Percentiles rank a stretch among this genome's conserved stretches.
These are phyloP conservation scores for Stephania cephalantha DNA, from an alignment of 164 flowering plant genomes.

Conservation along the genomic window DNA sequence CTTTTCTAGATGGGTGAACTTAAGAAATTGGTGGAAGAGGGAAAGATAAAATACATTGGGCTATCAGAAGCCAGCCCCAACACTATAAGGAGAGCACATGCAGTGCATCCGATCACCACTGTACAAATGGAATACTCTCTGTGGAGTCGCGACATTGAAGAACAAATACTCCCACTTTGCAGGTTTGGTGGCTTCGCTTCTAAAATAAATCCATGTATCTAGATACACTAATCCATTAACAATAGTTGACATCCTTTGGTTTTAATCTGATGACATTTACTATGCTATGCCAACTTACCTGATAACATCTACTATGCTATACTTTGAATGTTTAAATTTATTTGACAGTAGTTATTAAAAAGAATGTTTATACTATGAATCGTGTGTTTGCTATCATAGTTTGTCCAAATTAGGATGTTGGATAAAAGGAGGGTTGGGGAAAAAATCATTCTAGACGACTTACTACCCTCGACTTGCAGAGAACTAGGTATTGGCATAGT, in stretches of 20 bases:
- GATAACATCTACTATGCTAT: neutral
- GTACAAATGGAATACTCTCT: constrained; percentile 27
- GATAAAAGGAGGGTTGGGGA: neutral
- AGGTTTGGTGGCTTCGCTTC: constrained; percentile 16
- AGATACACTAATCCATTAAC: too few relatives aligned
- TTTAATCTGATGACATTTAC: neutral
- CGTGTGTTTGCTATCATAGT: too few relatives aligned
- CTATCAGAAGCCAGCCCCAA: constrained; percentile 30
- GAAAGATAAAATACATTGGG: constrained; percentile 35
- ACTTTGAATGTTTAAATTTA: neutral
- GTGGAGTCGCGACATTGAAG: constrained; percentile 26
- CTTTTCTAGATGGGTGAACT: constrained; percentile 22
- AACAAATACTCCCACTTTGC: constrained; percentile 27
- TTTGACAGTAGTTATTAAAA: neutral
- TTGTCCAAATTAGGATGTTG: neutral
- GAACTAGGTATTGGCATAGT: constrained; percentile 15
- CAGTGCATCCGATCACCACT: constrained; percentile 25
- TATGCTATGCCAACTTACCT: neutral
- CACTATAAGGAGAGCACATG: constrained; percentile 29
- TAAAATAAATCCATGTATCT: neutral
- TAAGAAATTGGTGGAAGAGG: constrained; percentile 40
- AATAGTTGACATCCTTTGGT: neutral
- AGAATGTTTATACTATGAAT: too few relatives aligned
- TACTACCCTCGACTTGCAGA: neutral
- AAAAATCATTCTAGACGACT: neutral